Base-by-base conservation (phyloP, 176 grass and related monocot species). In the Chrysopogon serrulatus region DNA sequence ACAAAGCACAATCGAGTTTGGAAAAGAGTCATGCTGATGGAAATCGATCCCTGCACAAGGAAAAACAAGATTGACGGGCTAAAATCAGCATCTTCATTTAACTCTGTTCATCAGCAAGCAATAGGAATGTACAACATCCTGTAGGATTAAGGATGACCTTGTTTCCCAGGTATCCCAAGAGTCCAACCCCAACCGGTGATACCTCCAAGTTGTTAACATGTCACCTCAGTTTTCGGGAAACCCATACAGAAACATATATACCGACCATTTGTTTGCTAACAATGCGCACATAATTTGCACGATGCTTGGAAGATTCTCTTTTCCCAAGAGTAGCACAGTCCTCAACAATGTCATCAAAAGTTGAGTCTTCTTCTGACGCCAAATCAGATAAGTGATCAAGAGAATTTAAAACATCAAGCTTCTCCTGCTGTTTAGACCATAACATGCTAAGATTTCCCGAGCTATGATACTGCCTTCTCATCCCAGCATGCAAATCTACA, bases 231-330 rank as follows among this genome's bases (percentile, higher is more conserved):
- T 76, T 89, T 67, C 39, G 65, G 77, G 78, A 90, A 44, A 88
- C 82, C 93, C 93, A 95, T 63, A 95, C 63, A 1, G 90, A 95
- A 30, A 95, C 82, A 77, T 92, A 86, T 70, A 95, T 69, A 30
- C 93, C 93, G 24, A 95, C 93, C 93, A 95, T 95, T 65, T 92
- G 87, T 61, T 95, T 95, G 69, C 87, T 83, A 71, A 88, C 84
- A 76, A 92, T 83, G 34, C 84, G 85, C 18, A 86, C 61, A 56
- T 85, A 95, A 65, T 83, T 82, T 65, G 73, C 44, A 59, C 11
- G 23, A 17, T 54, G 42, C 49, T 70, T 90, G 34, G 60, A 79
- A 49, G 18, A 71, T 57, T 69, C 34, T 59, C 49, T 39, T 28
- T 67, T 68, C 1, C 33, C 53, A 8, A 31, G 41, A 45, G 47